Base-by-base conservation (phyloP, 2,329 filamentous ascomycete species). In the Arachnomyces sp. region DNA sequence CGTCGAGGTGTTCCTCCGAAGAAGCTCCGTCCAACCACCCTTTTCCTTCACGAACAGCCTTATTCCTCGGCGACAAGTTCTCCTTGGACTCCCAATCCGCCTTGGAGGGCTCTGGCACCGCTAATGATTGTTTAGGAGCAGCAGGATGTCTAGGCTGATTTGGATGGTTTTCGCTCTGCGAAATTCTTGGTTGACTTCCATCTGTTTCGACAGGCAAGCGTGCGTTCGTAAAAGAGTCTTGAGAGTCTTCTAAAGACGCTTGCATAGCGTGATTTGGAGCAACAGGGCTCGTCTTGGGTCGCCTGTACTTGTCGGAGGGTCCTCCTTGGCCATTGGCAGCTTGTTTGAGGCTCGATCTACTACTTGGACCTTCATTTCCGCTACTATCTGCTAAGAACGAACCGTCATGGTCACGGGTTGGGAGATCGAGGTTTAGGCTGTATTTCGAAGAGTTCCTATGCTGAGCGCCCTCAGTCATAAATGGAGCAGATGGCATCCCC, bases 311-410 rank as follows among this genome's bases (percentile, higher is more conserved):
- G 35, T 47, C n/a, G n/a, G n/a, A n/a, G n/a, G 12, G 42, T 30
- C n/a, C 30, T 37, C 28, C 45, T 42, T 17, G 31, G 39, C 7
- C 37, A 36, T 45, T 39, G 29, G 39, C 44, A 21, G 45, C 34
- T 39, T 54, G 52, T 36, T 50, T 44, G 28, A 50, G 46, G 36
- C 46, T 46, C 11, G 51, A 40, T 43, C 45, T 49, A 15, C 43
- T 31, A 28, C 46, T 38, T 18, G 50, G 43, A 32, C 56, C 54
- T 40, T 65, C 60, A 33, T 57, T 58, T 28, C 55, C 61, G 42
- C 56, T 60, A 43, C 55, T 63, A 44, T 59, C 56, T 28, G 57
- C 56, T 21, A 63, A 46, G 39, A 60, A 60, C 17, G 59, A 58
- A 21, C 51, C 50, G 41, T 63, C 55, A 33, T 52, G 50, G 14